Evolutionary conservation across 2,329 filamentous ascomycete species (phyloP), one percentile per base, ranked within the genome.

Genomic region (Diaporthe vexans): DNA sequence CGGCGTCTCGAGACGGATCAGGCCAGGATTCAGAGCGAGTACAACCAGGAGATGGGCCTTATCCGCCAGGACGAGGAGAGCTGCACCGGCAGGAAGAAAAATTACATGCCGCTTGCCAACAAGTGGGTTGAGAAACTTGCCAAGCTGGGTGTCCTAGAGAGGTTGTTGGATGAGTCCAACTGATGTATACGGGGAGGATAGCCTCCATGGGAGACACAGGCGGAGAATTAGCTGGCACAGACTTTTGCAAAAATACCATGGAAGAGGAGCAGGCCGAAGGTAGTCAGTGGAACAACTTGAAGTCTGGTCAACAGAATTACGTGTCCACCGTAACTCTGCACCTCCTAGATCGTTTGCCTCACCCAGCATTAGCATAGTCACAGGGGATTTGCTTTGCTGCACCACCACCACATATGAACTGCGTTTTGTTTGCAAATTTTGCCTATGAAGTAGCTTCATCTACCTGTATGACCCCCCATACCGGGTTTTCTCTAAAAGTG

Each of bases 61-160:
- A 83, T 87, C 52, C 83, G 83, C 1, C 86, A 87, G 17, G 89
- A 91, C 73, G 85, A 88, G 29, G 82, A 86, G 59, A 87, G 88
- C 61, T 89, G 91, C 4, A 83, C 84, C 29, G 87, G 87, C 37
- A 85, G 91, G 3, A 88, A 89, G 78, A 88, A 91, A 79, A 94
- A 97, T 79, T 94, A 94, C 79, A 91, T 90, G 0, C 90, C 91
- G 0, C 90, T 91, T 0, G 87, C 96, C 29, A 91, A 94, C 78
- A 85, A 83, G 51, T 96, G 94, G 91, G 82, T 95, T 58, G 88
- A 88, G 76, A 90, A 89, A 76, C 86, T 97, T 73, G 93, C 93
- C 0, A 90, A 91, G 74, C 92, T 92, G 78, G 91, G 90, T 1
- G 83, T 90, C 2, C 81, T 97, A 73, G 84, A 86, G 77, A 83